These are phyloP conservation scores for Harringtonia lauricola DNA, from an alignment of 2,329 filamentous ascomycete species.

Conservation along the genomic window DNA sequence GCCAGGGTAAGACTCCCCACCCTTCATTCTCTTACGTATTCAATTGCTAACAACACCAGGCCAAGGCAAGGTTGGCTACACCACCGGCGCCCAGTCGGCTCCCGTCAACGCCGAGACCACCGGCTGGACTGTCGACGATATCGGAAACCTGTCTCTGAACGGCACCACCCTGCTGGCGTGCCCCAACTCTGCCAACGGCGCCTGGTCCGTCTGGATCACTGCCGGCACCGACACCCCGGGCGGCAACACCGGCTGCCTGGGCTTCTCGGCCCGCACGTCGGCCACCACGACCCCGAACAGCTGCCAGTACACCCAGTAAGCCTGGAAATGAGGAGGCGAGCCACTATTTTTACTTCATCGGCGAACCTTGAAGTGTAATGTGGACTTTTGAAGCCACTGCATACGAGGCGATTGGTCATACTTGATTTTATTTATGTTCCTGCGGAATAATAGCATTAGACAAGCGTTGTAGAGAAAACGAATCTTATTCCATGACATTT, in stretches of 20 bases:
- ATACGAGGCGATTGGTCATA: too few species aligned
- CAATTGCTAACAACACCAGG: not conserved
- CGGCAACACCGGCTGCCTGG: not conserved
- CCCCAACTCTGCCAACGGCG: not conserved
- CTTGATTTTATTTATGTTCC: too few species aligned
- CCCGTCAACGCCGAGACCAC: not conserved
- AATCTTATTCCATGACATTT: too few species aligned
- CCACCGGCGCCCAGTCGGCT: not conserved
- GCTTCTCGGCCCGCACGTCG: not conserved
- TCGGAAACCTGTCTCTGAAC: not conserved
- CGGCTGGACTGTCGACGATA: not conserved
- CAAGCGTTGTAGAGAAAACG: too few species aligned
- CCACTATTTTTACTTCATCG: too few species aligned
- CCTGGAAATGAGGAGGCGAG: too few species aligned
- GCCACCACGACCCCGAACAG: too few species aligned
- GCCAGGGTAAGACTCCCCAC: not conserved
- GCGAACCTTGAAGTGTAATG: too few species aligned
- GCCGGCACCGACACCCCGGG: not conserved
- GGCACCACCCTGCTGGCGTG: not conserved
- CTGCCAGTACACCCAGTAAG: too few species aligned
- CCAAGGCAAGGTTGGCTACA: conserved; percentile 1
- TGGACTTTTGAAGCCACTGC: too few species aligned
- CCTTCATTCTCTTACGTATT: not conserved
- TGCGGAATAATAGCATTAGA: too few species aligned
- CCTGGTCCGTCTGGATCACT: not conserved